These are phyloP conservation scores for Hypoxylon sp. DNA, from an alignment of 2,329 filamentous ascomycete species.

Conservation along the genomic window DNA sequence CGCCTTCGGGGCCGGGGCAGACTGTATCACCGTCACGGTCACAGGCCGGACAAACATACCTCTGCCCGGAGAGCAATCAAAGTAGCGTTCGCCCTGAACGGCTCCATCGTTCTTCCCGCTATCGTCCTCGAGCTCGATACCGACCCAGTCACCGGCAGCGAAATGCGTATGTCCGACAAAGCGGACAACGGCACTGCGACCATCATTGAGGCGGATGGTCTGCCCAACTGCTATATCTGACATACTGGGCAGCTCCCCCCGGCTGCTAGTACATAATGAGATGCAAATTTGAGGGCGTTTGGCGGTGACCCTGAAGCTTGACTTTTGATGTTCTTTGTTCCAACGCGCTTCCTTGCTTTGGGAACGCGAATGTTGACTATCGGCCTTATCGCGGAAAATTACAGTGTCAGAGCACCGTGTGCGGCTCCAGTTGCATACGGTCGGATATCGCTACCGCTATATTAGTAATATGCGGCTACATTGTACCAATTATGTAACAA, in stretches of 20 bases:
- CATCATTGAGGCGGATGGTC: constrained; percentile 79
- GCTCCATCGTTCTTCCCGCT: constrained; percentile 94
- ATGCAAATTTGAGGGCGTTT: constrained; percentile 5
- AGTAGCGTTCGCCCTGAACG: constrained; percentile 87
- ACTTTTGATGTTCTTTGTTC: constrained; percentile 25
- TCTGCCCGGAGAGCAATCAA: constrained; percentile 77
- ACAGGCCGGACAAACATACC: constrained; percentile 86
- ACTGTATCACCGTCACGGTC: constrained; percentile 67
- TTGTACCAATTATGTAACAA: neutral
- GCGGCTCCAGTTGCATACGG: neutral
- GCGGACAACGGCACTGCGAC: constrained; percentile 77
- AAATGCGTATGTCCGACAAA: constrained; percentile 85
- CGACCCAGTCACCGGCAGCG: constrained; percentile 84
- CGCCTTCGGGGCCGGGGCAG: constrained; percentile 51
- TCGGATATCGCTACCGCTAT: neutral
- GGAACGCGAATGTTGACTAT: constrained; percentile 32
- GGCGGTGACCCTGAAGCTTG: constrained; percentile 24
- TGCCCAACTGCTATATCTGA: constrained; percentile 72
- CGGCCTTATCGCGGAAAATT: constrained; percentile 24
- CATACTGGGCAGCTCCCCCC: constrained; percentile 52
- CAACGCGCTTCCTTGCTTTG: constrained; percentile 24
- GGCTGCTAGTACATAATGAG: constrained; percentile 39
- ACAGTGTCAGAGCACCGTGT: constrained; percentile 1
- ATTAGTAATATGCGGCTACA: neutral
- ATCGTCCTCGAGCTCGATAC: constrained; percentile 83